phyloP scores from a whole-genome alignment of 1,284 basidiomycete species.

The Papiliotrema terrestris region DNA sequence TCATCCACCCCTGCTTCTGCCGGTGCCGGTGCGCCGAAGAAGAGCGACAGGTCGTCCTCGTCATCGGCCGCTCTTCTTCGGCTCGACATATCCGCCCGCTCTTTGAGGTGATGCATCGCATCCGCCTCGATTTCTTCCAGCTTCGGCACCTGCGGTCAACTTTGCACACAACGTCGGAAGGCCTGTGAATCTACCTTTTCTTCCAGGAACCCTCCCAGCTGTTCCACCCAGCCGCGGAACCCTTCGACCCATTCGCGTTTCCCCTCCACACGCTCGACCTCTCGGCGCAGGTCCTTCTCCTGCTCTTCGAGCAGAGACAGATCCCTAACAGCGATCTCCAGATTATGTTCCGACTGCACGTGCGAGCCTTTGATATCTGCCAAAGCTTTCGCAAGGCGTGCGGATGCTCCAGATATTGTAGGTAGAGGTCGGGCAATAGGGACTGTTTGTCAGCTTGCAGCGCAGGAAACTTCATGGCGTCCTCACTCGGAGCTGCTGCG shows the following conservation, averaged over 20 bases:
- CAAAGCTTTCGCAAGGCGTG: slow-evolving; percentile 61
- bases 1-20: slow-evolving; percentile 58
- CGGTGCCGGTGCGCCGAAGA: slow-evolving; percentile 59
- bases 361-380: slow-evolving; percentile 52
- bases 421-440: slow-evolving; percentile 54
- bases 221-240: slow-evolving; percentile 83
- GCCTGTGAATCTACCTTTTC: slow-evolving; percentile 66
- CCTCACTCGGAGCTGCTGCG: slow-evolving; percentile 69
- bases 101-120: slow-evolving; percentile 66
- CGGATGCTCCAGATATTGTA: slow-evolving; percentile 66
- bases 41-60: slow-evolving; percentile 72
- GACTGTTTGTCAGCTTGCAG: not conserved
- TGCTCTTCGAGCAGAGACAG: slow-evolving; percentile 66
- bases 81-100: slow-evolving; percentile 66
- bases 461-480: too few relatives aligned
- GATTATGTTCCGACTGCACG: slow-evolving; percentile 39
- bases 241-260: slow-evolving; percentile 84
- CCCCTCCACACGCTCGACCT: slow-evolving; percentile 72
- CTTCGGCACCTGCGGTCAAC: slow-evolving; percentile 63
- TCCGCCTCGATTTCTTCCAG: slow-evolving; percentile 84
- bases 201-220: slow-evolving; percentile 80
- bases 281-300: slow-evolving; percentile 72
- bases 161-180: slow-evolving; percentile 49
- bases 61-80: slow-evolving; percentile 68
- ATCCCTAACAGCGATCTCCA: slow-evolving; percentile 56